Conservation (phyloP, 148 eudicot species). For the Nepenthes mirabilis region DNA sequence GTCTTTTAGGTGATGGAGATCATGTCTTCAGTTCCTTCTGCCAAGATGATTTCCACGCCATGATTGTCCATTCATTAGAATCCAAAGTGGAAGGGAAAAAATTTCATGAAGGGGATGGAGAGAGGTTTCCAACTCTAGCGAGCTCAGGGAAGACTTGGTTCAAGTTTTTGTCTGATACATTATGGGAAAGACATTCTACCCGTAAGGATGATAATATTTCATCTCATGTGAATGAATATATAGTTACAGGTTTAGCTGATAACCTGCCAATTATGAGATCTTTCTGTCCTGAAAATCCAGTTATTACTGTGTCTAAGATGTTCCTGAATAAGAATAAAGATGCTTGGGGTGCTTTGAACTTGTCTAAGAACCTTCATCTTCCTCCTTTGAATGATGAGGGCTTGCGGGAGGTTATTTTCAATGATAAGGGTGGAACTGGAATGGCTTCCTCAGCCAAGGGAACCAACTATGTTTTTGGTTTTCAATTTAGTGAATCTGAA, state of each 20-base stretch:
- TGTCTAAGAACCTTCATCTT: slow-evolving; percentile 45
- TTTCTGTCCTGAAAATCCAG: slow-evolving; percentile 67
- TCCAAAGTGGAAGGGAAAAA: slow-evolving; percentile 12
- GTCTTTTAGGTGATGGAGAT: slow-evolving; percentile 82
- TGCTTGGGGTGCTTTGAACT: slow-evolving; percentile 44
- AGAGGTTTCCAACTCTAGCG: slow-evolving; percentile 13
- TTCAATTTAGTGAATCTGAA: slow-evolving; percentile 58
- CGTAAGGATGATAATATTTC: slow-evolving; percentile 5
- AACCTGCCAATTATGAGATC: slow-evolving; percentile 20
- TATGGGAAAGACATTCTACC: slow-evolving; percentile 24
- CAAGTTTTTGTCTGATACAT: slow-evolving; percentile 40
- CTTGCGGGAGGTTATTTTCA: slow-evolving; percentile 50
- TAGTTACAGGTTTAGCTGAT: slow-evolving; percentile 11
- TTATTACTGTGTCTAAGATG: slow-evolving; percentile 47
- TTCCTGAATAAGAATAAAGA: slow-evolving; percentile 37
- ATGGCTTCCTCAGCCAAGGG: slow-evolving; percentile 17
- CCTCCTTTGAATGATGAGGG: slow-evolving; percentile 81
- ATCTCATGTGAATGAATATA: slow-evolving; percentile 15
- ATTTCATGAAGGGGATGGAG: slow-evolving; percentile 4
- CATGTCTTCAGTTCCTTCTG: slow-evolving; percentile 48
- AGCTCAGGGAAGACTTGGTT: slow-evolving; percentile 45
- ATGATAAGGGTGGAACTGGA: slow-evolving; percentile 11
- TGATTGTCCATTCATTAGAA: slow-evolving; percentile 18
- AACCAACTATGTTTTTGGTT: slow-evolving; percentile 52
- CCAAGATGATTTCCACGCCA: slow-evolving; percentile 31